phyloP scores from a whole-genome alignment of 2,329 filamentous ascomycete species.

The Colletotrichum cordylinicola region DNA sequence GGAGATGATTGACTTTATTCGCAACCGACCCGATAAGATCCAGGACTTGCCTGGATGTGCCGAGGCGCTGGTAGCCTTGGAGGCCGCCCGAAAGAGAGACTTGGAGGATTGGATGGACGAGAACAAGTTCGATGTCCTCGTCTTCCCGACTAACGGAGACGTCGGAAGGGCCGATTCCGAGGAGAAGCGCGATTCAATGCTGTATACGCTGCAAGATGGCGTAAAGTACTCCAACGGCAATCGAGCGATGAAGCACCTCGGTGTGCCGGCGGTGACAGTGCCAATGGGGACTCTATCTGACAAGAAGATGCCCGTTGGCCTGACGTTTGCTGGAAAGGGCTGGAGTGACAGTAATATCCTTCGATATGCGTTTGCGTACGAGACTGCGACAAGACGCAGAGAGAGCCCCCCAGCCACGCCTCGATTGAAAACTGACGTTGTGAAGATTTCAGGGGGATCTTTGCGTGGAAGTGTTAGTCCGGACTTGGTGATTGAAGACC shows the following conservation, averaged over 20 bases:
- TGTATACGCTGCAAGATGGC: constrained; percentile 43
- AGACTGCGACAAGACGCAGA: not conserved
- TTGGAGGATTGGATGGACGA: constrained; percentile 15
- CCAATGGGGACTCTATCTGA: constrained; percentile 56
- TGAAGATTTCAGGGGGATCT: not conserved
- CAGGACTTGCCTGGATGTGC: not conserved
- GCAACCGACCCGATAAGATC: not conserved
- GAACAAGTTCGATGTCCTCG: not conserved
- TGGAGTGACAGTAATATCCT: constrained; percentile 46
- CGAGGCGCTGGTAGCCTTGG: constrained; percentile 4
- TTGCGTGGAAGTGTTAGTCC: not conserved
- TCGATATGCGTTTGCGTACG: constrained; percentile 19
- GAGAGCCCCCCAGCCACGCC: not conserved
- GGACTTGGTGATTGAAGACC: not conserved
- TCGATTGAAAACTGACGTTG: not conserved
- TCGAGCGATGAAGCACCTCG: constrained; percentile 56
- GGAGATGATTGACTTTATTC: constrained; percentile 12
- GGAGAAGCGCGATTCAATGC: not conserved
- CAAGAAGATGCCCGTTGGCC: constrained; percentile 55
- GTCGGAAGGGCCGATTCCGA: constrained; percentile 3
- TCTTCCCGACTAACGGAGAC: constrained; percentile 15
- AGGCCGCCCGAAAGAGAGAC: constrained; percentile 3
- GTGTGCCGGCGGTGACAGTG: constrained; percentile 58
- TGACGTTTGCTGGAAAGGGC: constrained; percentile 57
- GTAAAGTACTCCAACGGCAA: constrained; percentile 61